These are phyloP conservation scores for Hypoxylon sp. DNA, from an alignment of 2,329 filamentous ascomycete genomes.

Conservation along the genomic window DNA sequence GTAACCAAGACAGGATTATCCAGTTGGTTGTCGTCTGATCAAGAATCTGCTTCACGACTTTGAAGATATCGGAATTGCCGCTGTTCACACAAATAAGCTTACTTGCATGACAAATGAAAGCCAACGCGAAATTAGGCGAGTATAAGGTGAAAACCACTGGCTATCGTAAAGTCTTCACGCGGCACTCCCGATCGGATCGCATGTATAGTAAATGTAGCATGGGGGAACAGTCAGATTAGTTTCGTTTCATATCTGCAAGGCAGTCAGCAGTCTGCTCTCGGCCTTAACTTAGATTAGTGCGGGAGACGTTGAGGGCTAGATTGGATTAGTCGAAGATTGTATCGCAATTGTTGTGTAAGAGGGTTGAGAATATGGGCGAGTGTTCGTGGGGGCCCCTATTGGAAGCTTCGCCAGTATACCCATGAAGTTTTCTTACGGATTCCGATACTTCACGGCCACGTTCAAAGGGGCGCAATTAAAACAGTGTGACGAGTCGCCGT, in stretches of 20 bases:
- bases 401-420: not conserved
- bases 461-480: not conserved
- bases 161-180: not conserved
- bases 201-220: not conserved
- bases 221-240: not conserved
- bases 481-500: too few relatives aligned
- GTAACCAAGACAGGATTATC: not conserved
- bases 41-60: not conserved
- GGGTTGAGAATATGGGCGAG: not conserved
- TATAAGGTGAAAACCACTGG: too few relatives aligned
- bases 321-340: not conserved
- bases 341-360: not conserved
- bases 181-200: not conserved
- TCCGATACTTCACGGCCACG: not conserved
- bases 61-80: not conserved
- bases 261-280: not conserved
- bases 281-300: not conserved
- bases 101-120: not conserved
- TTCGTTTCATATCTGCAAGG: conserved; percentile 2
- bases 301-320: not conserved
- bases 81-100: conserved; percentile 1
- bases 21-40: not conserved
- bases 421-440: not conserved
- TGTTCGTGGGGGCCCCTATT: not conserved
- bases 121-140: not conserved